Evolutionary conservation across 768 basidiomycete species (phyloP).

Genomic region (Leccinum fibrillosum): DNA sequence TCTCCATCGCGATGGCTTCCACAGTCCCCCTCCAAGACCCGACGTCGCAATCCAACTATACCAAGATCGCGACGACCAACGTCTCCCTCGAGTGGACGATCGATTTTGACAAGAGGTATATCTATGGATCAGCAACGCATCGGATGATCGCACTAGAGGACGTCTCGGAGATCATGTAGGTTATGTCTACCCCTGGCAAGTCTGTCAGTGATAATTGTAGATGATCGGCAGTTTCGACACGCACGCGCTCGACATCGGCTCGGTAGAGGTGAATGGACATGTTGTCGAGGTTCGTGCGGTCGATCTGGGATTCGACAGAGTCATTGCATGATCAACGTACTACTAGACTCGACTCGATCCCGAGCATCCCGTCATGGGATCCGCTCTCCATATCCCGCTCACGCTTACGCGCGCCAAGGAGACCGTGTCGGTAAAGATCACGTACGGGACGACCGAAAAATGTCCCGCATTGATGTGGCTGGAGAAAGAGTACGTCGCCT

Average conservation of each 20-base stretch:
- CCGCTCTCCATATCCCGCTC: conserved; percentile 63
- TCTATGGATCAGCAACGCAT: conserved; percentile 49
- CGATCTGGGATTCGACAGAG: background rate
- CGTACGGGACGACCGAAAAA: conserved; percentile 70
- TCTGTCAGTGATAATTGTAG: background rate
- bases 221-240: conserved; percentile 47
- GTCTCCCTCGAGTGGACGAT: conserved; percentile 55
- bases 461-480: conserved; percentile 88
- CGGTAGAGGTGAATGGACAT: conserved; percentile 48
- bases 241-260: conserved; percentile 48
- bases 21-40: conserved; percentile 31
- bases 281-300: conserved; percentile 41
- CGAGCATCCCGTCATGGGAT: conserved; percentile 72
- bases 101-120: conserved; percentile 46
- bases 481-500: conserved; percentile 57
- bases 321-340: background rate
- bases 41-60: conserved; percentile 59
- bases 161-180: conserved; percentile 44
- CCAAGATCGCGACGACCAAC: conserved; percentile 44
- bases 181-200: background rate
- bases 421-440: conserved; percentile 46
- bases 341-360: conserved; percentile 50
- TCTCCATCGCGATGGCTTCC: conserved; percentile 11
- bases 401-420: conserved; percentile 36
- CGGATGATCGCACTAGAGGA: conserved; percentile 36